Evolutionary conservation across 352 stramenopile genomes (phyloP).

Genomic region (Phytophthora megakarya): DNA sequence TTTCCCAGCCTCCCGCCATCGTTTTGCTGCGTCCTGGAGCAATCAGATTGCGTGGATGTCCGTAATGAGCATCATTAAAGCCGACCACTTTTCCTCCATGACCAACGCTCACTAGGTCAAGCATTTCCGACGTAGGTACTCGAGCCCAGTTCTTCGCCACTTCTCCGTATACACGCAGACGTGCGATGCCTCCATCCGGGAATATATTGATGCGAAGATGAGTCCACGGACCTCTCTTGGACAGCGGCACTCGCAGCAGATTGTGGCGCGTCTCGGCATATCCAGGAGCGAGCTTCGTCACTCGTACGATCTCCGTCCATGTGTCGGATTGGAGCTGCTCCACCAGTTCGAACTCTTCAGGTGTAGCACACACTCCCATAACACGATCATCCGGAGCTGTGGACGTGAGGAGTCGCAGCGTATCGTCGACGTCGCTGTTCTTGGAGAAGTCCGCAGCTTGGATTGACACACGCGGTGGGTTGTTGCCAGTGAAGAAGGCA

Average conservation of each 20-base stretch:
- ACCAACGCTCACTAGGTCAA: conserved; percentile 87
- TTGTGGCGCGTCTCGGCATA: conserved; percentile 91
- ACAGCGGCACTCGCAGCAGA: conserved; percentile 58
- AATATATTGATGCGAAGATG: conserved; percentile 94
- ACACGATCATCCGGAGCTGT: conserved; percentile 47
- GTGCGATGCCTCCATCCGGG: conserved; percentile 92
- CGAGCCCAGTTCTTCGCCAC: conserved; percentile 71
- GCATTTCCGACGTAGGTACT: conserved; percentile 50
- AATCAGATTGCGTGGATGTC: conserved; percentile 93
- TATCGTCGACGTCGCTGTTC: conserved; percentile 20
- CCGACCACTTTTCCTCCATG: conserved; percentile 86
- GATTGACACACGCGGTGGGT: conserved; percentile 82
- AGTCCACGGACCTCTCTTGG: conserved; percentile 65
- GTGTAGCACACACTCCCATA: conserved; percentile 58
- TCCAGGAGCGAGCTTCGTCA: conserved; percentile 59
- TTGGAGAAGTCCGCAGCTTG: conserved; percentile 74
- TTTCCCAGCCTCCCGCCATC: conserved; percentile 96
- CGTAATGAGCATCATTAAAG: conserved; percentile 96
- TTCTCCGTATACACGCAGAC: conserved; percentile 82
- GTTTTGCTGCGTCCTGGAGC: conserved; percentile 81
- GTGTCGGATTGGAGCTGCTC: conserved; percentile 57
- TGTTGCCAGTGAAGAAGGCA: conserved; percentile 95
- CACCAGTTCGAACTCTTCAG: conserved; percentile 44
- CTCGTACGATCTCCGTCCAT: conserved; percentile 71
- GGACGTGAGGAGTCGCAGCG: conserved; percentile 48